Evolutionary conservation across 768 basidiomycete genomes (phyloP), one percentile per base, ranked within the genome.

Genomic region (Lentinus brumalis): DNA sequence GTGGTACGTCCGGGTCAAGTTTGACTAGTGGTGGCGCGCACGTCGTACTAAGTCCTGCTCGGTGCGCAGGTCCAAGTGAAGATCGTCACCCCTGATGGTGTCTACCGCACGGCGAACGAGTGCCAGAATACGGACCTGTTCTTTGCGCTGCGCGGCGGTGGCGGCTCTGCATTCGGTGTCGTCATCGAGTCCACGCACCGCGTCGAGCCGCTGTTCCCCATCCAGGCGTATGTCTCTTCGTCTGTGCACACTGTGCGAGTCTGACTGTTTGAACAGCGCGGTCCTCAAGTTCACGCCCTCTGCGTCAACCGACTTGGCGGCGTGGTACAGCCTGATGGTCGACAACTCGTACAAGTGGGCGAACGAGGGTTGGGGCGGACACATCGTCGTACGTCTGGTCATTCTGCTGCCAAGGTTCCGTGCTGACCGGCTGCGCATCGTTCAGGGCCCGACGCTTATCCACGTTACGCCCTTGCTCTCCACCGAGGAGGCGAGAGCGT

Each of bases 11-110:
- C 11, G 21, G 21, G 12, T 40, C 38, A 32, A 26, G 9, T 51
- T 14, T 11, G 4, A 26, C 21, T 12, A 29, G 15, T 53, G 14
- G 30, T 53, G 39, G 16, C 29, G n/a, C 47, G 10, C 30, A 7
- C 31, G 15, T n/a, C n/a, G 40, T 5, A 14, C 53, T 32, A 57
- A 51, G 26, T 42, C 31, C 4, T 6, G 3, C 29, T 50, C 29
- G 5, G 12, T 26, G 14, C 14, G 8, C 47, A 73, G 71, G 74
- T 84, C 3, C 73, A 86, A 68, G 79, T 77, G 69, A 81, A 80
- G 60, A 70, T 85, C 4, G 83, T 85, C 6, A 84, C 83, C 2
- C 82, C 84, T 0, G 81, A 83, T 66, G 84, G 84, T 0, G 59
- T 72, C 29, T 71, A 71, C 62, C 76, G 79, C 31, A 75, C 74